phyloP scores from a whole-genome alignment of 1,284 basidiomycete genomes.

The Mycosarcoma maydis region DNA sequence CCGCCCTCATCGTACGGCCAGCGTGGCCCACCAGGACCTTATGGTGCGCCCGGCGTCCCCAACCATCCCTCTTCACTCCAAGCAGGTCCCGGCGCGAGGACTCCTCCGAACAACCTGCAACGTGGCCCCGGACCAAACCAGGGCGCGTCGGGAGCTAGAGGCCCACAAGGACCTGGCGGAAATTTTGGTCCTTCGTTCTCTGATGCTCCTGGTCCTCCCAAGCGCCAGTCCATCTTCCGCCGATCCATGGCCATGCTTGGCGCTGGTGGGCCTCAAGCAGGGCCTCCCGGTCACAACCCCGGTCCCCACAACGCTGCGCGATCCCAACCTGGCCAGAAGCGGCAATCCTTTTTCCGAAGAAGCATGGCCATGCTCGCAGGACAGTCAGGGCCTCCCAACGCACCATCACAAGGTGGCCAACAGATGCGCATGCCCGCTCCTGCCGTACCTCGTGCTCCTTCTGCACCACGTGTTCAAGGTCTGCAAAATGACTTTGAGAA shows the following conservation, averaged over 20 bases:
- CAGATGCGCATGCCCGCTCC: constrained; percentile 36
- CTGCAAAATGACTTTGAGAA: constrained; percentile 50
- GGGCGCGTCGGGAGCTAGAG: constrained; percentile 9
- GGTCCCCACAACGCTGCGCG: constrained; percentile 6
- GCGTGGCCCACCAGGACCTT: constrained; percentile 7
- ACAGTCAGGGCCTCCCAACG: not conserved
- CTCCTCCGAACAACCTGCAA: constrained; percentile 16
- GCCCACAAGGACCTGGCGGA: constrained; percentile 16
- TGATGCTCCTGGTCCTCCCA: constrained; percentile 31
- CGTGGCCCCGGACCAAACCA: constrained; percentile 9
- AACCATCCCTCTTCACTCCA: constrained; percentile 24
- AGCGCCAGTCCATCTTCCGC: constrained; percentile 49
- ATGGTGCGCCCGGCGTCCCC: constrained; percentile 7
- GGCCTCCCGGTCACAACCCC: constrained; percentile 13
- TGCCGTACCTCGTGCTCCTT: constrained; percentile 14
- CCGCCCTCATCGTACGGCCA: constrained; percentile 30
- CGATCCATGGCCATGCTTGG: constrained; percentile 49
- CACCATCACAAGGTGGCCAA: constrained; percentile 12
- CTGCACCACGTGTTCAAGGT: constrained; percentile 45
- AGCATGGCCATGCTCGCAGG: constrained; percentile 56
- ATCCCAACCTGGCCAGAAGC: constrained; percentile 19
- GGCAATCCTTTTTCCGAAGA: constrained; percentile 50
- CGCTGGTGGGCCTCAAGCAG: constrained; percentile 20
- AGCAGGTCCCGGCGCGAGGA: constrained; percentile 12
- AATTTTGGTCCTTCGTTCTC: constrained; percentile 46